Percentiles rank a stretch among this genome's conserved stretches.
Evolutionary conservation across 2,329 filamentous ascomycete genomes (phyloP).

Genomic region (Fusarium sp.): DNA sequence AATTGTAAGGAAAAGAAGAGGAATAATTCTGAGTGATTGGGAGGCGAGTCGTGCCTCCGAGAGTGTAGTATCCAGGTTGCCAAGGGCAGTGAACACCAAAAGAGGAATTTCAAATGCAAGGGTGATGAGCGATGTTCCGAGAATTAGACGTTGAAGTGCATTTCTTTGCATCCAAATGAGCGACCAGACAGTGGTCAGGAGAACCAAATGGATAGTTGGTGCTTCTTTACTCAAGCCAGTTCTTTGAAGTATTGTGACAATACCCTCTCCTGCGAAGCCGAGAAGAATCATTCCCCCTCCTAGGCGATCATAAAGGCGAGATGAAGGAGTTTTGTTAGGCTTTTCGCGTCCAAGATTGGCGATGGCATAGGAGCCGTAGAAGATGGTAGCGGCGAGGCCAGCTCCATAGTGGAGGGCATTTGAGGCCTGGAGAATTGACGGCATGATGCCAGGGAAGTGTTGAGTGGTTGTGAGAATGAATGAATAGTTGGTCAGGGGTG

Average conservation of each 20-base stretch:
- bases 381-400: not conserved
- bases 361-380: slow-evolving; percentile 2
- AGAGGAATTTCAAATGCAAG: slow-evolving; percentile 27
- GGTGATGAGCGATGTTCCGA: slow-evolving; percentile 8
- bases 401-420: slow-evolving; percentile 32
- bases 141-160: not conserved
- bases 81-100: not conserved
- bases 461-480: not conserved
- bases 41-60: not conserved
- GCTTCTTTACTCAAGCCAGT: not conserved
- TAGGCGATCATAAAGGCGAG: not conserved
- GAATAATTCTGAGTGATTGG: slow-evolving; percentile 10
- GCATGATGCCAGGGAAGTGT: not conserved
- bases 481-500: not conserved
- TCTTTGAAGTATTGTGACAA: not conserved
- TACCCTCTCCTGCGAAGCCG: slow-evolving; percentile 5
- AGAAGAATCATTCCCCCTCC: slow-evolving; percentile 3
- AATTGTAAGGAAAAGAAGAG: slow-evolving; percentile 8
- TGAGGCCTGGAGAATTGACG: slow-evolving; percentile 4
- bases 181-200: not conserved
- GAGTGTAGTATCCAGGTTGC: not conserved
- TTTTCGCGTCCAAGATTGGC: not conserved
- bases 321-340: not conserved
- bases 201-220: slow-evolving; percentile 2
- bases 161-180: slow-evolving; percentile 1